phyloP scores from a whole-genome alignment of 2,329 filamentous ascomycete species.

The Myriosclerotinia duriaeana region DNA sequence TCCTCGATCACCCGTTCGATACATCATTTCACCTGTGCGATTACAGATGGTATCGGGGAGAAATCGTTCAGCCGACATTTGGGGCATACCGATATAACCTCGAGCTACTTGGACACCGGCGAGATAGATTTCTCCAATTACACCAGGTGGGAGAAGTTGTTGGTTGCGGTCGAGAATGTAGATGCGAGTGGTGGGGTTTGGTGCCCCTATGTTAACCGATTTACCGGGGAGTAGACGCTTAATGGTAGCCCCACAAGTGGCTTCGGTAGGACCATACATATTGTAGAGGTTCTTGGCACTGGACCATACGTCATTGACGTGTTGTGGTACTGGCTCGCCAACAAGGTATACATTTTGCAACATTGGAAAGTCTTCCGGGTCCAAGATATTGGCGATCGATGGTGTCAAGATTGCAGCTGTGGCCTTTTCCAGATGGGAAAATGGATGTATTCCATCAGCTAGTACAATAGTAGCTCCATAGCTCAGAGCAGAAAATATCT shows the following conservation, averaged over 20 bases:
- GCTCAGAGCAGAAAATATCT: conserved; percentile 30
- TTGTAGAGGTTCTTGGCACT: conserved; percentile 42
- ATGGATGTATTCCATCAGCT: conserved; percentile 1
- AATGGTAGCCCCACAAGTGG: conserved; percentile 44
- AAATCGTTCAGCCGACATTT: conserved; percentile 40
- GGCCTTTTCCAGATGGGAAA: conserved; percentile 21
- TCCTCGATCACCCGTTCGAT: conserved; percentile 46
- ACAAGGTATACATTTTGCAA: conserved; percentile 41
- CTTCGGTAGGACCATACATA: conserved; percentile 47
- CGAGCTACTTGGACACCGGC: conserved; percentile 46
- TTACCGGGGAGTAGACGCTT: conserved; percentile 34
- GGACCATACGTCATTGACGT: conserved; percentile 42
- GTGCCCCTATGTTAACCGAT: conserved; percentile 43
- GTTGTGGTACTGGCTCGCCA: conserved; percentile 43
- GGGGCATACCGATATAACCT: conserved; percentile 45
- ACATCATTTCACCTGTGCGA: conserved; percentile 40
- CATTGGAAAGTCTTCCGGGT: conserved; percentile 18
- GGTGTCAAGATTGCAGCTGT: conserved; percentile 21
- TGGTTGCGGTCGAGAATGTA: conserved; percentile 46
- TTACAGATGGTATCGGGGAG: conserved; percentile 38
- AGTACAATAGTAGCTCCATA: conserved; percentile 14
- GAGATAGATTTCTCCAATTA: conserved; percentile 46
- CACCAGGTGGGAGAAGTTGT: conserved; percentile 40
- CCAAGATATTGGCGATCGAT: conserved; percentile 19
- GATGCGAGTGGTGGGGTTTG: conserved; percentile 42